Evolutionary conservation across 805 yeast genomes (phyloP).

Genomic region (Hanseniaspora clermontiae): DNA sequence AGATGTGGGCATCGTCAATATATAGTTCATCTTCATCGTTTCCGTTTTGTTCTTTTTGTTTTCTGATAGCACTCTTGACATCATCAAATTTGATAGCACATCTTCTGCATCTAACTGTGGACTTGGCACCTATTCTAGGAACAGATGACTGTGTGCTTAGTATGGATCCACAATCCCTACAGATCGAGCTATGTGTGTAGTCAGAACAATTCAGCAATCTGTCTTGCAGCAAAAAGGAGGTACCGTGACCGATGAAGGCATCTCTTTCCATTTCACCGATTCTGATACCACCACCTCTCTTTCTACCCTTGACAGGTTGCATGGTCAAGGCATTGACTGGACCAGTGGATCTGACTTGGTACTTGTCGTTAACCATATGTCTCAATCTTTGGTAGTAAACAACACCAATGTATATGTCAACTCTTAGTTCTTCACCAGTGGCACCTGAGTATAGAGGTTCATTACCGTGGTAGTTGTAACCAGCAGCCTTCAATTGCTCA

Average conservation of each 20-base stretch:
- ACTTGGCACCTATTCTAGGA: conserved; percentile 73
- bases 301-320: conserved; percentile 99
- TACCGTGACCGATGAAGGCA: conserved; percentile 96
- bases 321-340: conserved; percentile 92
- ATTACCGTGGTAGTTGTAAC: conserved; percentile 95
- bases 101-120: conserved; percentile 76
- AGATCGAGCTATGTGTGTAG: conserved; percentile 79
- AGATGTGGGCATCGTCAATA: conserved; percentile 58
- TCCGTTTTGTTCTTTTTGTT: conserved; percentile 20
- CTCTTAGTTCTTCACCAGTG: conserved; percentile 93
- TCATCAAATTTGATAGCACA: conserved; percentile 66
- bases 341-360: conserved; percentile 98
- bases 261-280: conserved; percentile 99
- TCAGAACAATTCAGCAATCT: conserved; percentile 90
- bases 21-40: conserved; percentile 27
- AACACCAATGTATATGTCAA: conserved; percentile 90
- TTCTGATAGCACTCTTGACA: conserved; percentile 32
- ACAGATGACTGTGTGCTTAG: conserved; percentile 81
- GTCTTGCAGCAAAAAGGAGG: conserved; percentile 88
- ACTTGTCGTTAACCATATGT: conserved; percentile 99
- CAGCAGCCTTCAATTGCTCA: conserved; percentile 74
- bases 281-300: conserved; percentile 98
- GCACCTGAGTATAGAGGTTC: conserved; percentile 99
- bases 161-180: conserved; percentile 87
- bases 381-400: conserved; percentile 96